Conservation (phyloP, 495 filamentous ascomycete genomes). For the Aspergillus olivimuriae region DNA sequence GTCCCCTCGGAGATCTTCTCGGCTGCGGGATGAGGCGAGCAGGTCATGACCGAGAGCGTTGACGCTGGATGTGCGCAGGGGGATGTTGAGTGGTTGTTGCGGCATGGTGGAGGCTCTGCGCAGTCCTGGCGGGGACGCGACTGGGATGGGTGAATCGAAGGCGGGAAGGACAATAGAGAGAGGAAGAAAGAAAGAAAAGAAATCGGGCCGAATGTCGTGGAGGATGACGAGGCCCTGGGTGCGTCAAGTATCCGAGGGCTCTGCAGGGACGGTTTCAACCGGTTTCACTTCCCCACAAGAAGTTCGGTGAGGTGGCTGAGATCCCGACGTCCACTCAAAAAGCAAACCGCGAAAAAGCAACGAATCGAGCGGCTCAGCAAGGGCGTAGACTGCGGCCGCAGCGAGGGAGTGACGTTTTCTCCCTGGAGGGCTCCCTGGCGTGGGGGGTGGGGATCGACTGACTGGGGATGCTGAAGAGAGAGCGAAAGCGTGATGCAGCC, state of each 20-base stretch:
- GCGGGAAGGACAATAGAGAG: not conserved
- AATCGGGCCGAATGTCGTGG: not conserved
- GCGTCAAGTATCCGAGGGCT: too few relatives aligned
- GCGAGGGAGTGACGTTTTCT: too few relatives aligned
- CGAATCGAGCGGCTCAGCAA: too few relatives aligned
- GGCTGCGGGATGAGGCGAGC: conserved; percentile 12
- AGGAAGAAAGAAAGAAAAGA: not conserved
- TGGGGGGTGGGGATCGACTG: too few relatives aligned
- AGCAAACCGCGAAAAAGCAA: not conserved
- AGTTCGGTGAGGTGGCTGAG: not conserved
- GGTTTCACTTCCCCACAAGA: too few relatives aligned
- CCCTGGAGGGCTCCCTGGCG: too few relatives aligned
- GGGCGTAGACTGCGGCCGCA: too few relatives aligned
- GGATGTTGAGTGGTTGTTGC: conserved; percentile 18
- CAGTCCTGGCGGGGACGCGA: not conserved
- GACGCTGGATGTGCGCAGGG: conserved; percentile 28
- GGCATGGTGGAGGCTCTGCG: conserved; percentile 4
- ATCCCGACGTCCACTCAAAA: not conserved
- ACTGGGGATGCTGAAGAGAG: too few relatives aligned
- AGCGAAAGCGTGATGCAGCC: too few relatives aligned
- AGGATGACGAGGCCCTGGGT: not conserved
- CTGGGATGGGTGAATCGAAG: not conserved
- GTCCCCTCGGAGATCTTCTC: conserved; percentile 19
- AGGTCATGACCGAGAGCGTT: conserved; percentile 10
- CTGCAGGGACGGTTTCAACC: not conserved